Evolutionary conservation across 805 yeast species (phyloP), one percentile per base, ranked within the genome.

Genomic region (Lipomyces mesembrius): DNA sequence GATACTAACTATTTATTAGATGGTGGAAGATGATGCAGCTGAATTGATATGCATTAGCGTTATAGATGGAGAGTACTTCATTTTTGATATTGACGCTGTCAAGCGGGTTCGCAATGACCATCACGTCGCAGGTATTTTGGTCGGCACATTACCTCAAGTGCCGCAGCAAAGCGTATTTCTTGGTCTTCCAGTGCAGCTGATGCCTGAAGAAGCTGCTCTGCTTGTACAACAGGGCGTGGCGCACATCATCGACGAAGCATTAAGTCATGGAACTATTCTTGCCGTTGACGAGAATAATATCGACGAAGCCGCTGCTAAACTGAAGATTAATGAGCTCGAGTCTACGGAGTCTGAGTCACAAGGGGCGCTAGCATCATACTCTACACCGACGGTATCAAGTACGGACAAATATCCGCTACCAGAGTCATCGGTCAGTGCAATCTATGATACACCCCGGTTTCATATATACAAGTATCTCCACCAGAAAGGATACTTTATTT

Each of bases 121-220:
- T 55, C 91, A 91, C 14, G 83, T 95, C 1, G 82, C 87, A 27
- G 99, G 99, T 0, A 85, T 88, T 1, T 80, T 94, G 17, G 79
- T 85, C 0, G 99, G 99, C 0, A 90, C 97, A 0, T 79, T 95
- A 37, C 90, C 97, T 0, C 83, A 87, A 58, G 92, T 93, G n/a
- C 95, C 98, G 1, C 99, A 95, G 76, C 99, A 94, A 74, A 92
- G 92, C 74, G 81, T 88, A n/a, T 89, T 93, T 73, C 79, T 91
- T 53, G 96, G 97, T 0, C 78, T 93, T 1, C 99, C 99, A 0
- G 77, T 95, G 60, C 85, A 87, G 73, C 79, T 94, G 56, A 82
- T 86, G 78, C 77, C 85, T 0, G 96, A 91, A 76, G 98, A 94
- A 73, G 86, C 88, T 0, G 68, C 86, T 11, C 90, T 90, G 86